Evolutionary conservation across 2,329 filamentous ascomycete species (phyloP).

Genomic region (Leptographium wingfieldii): DNA sequence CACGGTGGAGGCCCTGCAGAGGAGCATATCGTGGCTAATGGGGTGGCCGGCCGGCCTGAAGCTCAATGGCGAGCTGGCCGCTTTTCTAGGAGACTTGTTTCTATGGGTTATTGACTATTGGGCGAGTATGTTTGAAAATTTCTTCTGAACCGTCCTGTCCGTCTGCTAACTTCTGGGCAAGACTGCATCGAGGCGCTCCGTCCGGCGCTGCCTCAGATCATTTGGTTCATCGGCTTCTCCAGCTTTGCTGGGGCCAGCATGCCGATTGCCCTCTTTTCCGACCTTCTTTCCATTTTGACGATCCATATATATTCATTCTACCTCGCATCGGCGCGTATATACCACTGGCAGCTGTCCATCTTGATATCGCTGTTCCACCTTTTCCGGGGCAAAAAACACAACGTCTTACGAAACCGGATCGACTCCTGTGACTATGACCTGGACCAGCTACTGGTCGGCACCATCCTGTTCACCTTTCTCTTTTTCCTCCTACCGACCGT

Average conservation of each 20-base stretch:
- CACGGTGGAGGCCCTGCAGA: slow-evolving; percentile 76
- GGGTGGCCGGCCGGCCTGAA: slow-evolving; percentile 91
- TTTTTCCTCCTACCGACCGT: slow-evolving; percentile 94
- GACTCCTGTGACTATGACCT: slow-evolving; percentile 98
- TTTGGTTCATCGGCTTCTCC: slow-evolving; percentile 88
- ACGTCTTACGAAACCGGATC: slow-evolving; percentile 91
- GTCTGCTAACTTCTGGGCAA: slow-evolving; percentile 16
- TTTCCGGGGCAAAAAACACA: slow-evolving; percentile 95
- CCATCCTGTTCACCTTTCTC: slow-evolving; percentile 87
- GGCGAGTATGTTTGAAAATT: slow-evolving; percentile 51
- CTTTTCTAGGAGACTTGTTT: slow-evolving; percentile 91
- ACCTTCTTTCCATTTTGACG: slow-evolving; percentile 81
- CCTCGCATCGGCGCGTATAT: slow-evolving; percentile 89
- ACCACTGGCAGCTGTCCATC: slow-evolving; percentile 96
- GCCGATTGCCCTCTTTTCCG: slow-evolving; percentile 91
- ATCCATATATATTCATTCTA: slow-evolving; percentile 98
- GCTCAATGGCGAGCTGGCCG: slow-evolving; percentile 82
- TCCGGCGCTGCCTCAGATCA: slow-evolving; percentile 70
- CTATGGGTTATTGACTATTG: slow-evolving; percentile 98
- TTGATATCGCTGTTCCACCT: slow-evolving; percentile 96
- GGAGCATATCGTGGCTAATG: slow-evolving; percentile 92
- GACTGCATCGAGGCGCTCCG: slow-evolving; percentile 65
- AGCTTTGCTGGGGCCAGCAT: slow-evolving; percentile 94
- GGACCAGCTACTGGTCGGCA: slow-evolving; percentile 89
- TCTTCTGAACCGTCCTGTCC: background rate